phyloP scores from a whole-genome alignment of 2,329 filamentous ascomycete genomes.

The Elsinoe arachidis region DNA sequence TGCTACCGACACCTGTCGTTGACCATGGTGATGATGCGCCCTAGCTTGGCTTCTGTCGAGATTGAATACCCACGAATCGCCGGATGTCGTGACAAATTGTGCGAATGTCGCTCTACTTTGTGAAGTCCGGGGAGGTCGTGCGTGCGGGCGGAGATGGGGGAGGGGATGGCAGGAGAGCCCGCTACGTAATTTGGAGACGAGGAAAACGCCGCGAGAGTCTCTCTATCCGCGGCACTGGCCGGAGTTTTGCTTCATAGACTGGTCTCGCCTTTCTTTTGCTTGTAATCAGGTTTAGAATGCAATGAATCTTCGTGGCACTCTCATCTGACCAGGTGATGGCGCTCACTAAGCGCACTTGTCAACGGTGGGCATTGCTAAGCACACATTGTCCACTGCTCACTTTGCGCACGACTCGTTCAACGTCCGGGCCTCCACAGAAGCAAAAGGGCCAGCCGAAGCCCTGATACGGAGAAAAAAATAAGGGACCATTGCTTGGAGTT shows the following conservation, averaged over 20 bases:
- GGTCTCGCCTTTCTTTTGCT: neutral
- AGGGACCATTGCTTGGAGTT: neutral
- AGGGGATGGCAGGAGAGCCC: neutral
- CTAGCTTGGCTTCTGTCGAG: no score
- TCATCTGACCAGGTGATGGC: neutral
- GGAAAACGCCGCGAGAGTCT: neutral
- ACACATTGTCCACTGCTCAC: neutral
- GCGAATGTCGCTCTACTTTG: neutral
- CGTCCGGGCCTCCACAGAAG: neutral
- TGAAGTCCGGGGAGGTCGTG: neutral
- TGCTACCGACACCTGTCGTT: conserved; percentile 1
- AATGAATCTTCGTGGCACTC: neutral
- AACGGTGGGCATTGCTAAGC: conserved; percentile 4
- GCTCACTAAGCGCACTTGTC: neutral
- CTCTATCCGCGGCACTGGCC: neutral
- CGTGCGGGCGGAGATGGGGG: neutral
- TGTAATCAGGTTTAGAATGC: neutral
- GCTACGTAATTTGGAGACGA: conserved; percentile 1
- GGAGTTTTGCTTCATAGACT: neutral
- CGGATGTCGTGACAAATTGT: neutral
- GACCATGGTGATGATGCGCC: neutral
- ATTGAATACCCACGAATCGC: no score
- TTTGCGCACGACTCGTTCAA: neutral
- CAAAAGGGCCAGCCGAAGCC: neutral
- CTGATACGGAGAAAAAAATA: neutral